phyloP scores from a whole-genome alignment of 1,139 yeast genomes.

The Debaryomycetaceae sp. region DNA sequence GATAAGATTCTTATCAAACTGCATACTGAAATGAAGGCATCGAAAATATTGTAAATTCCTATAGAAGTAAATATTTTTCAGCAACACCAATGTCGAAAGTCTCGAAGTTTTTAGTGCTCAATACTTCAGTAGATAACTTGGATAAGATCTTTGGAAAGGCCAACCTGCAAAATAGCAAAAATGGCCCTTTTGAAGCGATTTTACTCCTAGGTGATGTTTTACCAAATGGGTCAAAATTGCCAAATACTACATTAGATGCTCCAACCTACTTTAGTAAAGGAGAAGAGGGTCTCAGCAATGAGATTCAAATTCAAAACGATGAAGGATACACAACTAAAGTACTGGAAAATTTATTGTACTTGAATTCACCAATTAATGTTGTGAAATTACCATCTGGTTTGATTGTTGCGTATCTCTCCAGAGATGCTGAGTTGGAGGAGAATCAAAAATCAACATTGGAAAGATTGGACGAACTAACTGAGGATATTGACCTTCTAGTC shows the following conservation, averaged over 20 bases:
- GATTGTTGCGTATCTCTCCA: slow-evolving; percentile 44
- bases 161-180: slow-evolving; percentile 48
- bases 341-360: slow-evolving; percentile 17
- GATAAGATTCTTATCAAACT: not conserved
- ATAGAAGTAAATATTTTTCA: slow-evolving; percentile 7
- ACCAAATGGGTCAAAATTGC: slow-evolving; percentile 15
- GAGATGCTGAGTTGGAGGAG: slow-evolving; percentile 18
- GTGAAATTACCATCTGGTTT: slow-evolving; percentile 43
- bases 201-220: slow-evolving; percentile 50
- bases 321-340: slow-evolving; percentile 14
- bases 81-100: slow-evolving; percentile 7
- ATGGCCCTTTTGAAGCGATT: slow-evolving; percentile 63
- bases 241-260: slow-evolving; percentile 16
- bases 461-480: slow-evolving; percentile 1
- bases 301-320: slow-evolving; percentile 1
- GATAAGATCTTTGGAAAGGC: slow-evolving; percentile 46
- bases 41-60: slow-evolving; percentile 5
- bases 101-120: slow-evolving; percentile 44
- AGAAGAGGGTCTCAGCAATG: slow-evolving; percentile 11
- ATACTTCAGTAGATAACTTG: slow-evolving; percentile 41
- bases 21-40: not conserved
- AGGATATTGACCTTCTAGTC: slow-evolving; percentile 50
- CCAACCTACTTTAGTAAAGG: slow-evolving; percentile 33
- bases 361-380: slow-evolving; percentile 26
- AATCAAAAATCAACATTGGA: slow-evolving; percentile 10